Percentiles rank a stretch among this genome's conserved stretches.
phyloP scores from a whole-genome alignment of 768 basidiomycete species.

The Agaricus sinodeliciosus region DNA sequence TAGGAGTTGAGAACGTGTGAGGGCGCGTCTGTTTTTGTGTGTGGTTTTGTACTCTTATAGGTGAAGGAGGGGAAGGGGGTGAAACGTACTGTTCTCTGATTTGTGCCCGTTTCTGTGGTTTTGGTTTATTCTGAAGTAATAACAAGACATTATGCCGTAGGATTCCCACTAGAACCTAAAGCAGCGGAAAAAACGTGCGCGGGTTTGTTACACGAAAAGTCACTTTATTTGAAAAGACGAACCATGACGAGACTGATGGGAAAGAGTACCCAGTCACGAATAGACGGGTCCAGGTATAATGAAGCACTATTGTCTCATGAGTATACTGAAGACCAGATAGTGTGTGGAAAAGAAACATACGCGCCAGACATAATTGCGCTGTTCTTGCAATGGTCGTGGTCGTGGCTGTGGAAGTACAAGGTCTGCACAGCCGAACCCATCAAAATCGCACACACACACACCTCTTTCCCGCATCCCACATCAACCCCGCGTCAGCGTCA shows the following conservation, averaged over 20 bases:
- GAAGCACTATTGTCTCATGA: slow-evolving; percentile 31
- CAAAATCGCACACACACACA: neutral
- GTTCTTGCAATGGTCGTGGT: neutral
- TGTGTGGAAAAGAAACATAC: slow-evolving; percentile 25
- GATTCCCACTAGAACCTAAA: slow-evolving; percentile 85
- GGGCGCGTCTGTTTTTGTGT: slow-evolving; percentile 47
- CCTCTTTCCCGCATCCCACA: neutral
- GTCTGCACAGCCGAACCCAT: neutral
- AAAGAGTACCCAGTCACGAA: slow-evolving; percentile 91
- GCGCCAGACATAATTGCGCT: slow-evolving; percentile 25
- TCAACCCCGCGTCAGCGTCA: slow-evolving; percentile 7
- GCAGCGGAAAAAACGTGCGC: neutral
- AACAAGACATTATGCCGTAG: slow-evolving; percentile 88
- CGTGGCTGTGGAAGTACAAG: neutral
- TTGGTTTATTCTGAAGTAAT: slow-evolving; percentile 77
- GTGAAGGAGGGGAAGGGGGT: too few species aligned
- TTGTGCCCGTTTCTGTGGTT: slow-evolving; percentile 68
- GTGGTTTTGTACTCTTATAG: too few species aligned
- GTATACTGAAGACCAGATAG: neutral
- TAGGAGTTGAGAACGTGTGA: slow-evolving; percentile 79
- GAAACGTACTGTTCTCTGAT: slow-evolving; percentile 94
- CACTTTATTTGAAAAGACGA: slow-evolving; percentile 18
- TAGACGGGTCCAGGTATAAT: slow-evolving; percentile 87
- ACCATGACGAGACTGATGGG: slow-evolving; percentile 98
- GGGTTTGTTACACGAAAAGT: neutral